phyloP scores from a whole-genome alignment of 768 basidiomycete genomes.

The Lactarius akahatsu region DNA sequence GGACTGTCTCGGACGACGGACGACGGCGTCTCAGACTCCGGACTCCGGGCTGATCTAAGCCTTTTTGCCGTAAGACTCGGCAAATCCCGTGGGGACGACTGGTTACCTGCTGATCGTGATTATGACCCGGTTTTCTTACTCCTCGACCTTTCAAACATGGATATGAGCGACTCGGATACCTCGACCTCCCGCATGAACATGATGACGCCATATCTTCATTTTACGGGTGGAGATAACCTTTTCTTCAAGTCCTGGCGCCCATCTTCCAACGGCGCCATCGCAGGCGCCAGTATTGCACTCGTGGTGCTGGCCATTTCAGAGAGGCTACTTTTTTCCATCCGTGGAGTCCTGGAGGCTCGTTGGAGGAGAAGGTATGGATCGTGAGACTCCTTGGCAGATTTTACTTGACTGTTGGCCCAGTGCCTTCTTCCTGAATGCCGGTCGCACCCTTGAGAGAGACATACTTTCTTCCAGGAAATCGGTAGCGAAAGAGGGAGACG shows the following conservation, averaged over 20 bases:
- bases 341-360: slow-evolving; percentile 49
- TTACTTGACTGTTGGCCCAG: slow-evolving; percentile 6
- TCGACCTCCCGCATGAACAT: slow-evolving; percentile 33
- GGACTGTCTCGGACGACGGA: no score
- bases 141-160: not conserved
- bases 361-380: slow-evolving; percentile 57
- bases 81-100: not conserved
- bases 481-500: not conserved
- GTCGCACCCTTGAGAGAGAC: not conserved
- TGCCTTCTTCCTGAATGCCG: slow-evolving; percentile 1
- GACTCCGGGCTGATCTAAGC: no score
- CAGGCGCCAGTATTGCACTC: slow-evolving; percentile 72
- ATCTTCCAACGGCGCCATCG: slow-evolving; percentile 63
- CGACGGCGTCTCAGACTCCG: no score
- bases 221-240: slow-evolving; percentile 60
- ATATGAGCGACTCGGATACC: slow-evolving; percentile 22
- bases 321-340: slow-evolving; percentile 60
- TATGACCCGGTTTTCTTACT: no score
- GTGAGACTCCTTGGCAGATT: not conserved
- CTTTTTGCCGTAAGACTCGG: not conserved
- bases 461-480: not conserved
- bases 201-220: slow-evolving; percentile 75
- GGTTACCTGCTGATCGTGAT: not conserved
- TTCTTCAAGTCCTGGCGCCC: slow-evolving; percentile 71
- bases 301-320: slow-evolving; percentile 68